Percentiles rank a stretch among this genome's conserved stretches.
Evolutionary conservation across 192 early-diverging fungal genomes (phyloP).

Genomic region (Entomortierella lignicola): DNA sequence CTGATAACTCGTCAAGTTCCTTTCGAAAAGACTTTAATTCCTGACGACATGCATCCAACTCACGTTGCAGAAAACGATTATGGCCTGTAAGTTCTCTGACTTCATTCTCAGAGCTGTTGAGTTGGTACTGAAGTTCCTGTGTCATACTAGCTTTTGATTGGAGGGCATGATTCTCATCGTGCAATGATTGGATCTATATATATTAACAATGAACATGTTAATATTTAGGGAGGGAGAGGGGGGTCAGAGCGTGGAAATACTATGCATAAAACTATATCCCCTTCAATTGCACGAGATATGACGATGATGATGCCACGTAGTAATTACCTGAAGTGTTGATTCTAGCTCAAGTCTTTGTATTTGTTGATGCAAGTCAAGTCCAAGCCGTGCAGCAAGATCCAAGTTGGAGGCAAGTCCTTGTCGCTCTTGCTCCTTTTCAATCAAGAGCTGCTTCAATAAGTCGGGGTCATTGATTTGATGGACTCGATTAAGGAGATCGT

Average conservation of each 20-base stretch:
- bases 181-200: constrained; percentile 44
- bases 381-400: constrained; percentile 69
- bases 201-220: background rate
- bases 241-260: background rate
- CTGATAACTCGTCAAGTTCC: constrained; percentile 65
- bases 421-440: constrained; percentile 69
- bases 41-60: constrained; percentile 61
- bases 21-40: constrained; percentile 66
- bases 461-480: constrained; percentile 61
- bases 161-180: constrained; percentile 53
- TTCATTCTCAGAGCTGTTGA: constrained; percentile 48
- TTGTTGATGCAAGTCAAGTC: constrained; percentile 67
- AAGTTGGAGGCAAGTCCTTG: constrained; percentile 62
- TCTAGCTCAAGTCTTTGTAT: constrained; percentile 56
- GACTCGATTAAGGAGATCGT: constrained; percentile 48
- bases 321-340: constrained; percentile 43
- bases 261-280: background rate
- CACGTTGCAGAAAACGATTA: constrained; percentile 60
- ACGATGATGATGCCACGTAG: too few species aligned
- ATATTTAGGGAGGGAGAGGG: background rate
- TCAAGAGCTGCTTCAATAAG: constrained; percentile 58
- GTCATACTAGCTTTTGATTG: constrained; percentile 44
- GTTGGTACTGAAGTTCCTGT: constrained; percentile 52
- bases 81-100: constrained; percentile 56
- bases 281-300: too few species aligned